Conservation (phyloP, 305 asterid species). For the Solanum hybrid region DNA sequence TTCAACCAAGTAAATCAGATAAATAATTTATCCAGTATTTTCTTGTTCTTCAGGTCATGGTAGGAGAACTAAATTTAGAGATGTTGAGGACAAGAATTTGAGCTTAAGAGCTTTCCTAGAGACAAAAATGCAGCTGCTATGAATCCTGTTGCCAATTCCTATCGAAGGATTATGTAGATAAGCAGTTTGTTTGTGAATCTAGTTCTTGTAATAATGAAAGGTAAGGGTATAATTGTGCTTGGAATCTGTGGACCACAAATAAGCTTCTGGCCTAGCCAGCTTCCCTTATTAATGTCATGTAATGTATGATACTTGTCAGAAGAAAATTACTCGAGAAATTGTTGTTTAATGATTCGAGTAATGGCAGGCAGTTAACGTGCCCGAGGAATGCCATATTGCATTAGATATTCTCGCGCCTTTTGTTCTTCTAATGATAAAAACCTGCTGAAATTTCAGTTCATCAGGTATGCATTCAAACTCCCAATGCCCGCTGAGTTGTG, state of each 20-base stretch:
- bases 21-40: neutral
- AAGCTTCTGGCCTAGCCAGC: neutral
- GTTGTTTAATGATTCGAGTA: neutral
- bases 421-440: neutral
- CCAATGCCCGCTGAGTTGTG: neutral
- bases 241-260: neutral
- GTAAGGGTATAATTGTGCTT: neutral
- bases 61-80: slow-evolving; percentile 35
- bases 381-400: neutral
- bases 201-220: neutral
- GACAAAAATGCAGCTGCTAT: slow-evolving; percentile 10
- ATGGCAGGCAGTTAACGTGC: neutral
- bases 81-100: slow-evolving; percentile 29
- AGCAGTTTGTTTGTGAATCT: neutral
- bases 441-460: neutral
- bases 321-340: neutral
- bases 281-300: neutral
- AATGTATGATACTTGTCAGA: neutral
- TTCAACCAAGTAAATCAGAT: neutral
- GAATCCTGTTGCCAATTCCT: neutral
- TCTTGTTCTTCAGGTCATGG: slow-evolving; percentile 36
- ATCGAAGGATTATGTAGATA: neutral
- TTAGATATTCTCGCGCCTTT: neutral
- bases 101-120: slow-evolving; percentile 32
- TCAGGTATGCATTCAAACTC: neutral